Base-by-base conservation (phyloP, 257 asterid genomes). In the Solanum megistacrolobum region DNA sequence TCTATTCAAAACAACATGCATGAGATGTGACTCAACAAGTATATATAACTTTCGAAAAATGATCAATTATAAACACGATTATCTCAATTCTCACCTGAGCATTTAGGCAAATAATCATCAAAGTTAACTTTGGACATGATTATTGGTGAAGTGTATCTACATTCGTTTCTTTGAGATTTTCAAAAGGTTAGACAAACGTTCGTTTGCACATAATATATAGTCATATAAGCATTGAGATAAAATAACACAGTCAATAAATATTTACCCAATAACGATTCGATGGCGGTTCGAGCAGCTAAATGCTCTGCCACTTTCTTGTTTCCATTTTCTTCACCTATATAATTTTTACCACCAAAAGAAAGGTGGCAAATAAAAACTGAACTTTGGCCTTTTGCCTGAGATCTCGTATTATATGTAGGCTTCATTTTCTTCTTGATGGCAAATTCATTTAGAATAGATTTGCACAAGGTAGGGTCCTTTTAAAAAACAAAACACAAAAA, bases 291-390 rank as follows among this genome's bases (percentile, higher is more conserved):
- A 43, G 89, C 91, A 23, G 38, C 89, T 23, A 89, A 55, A 83
- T 88, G 90, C 69, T 88, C 89, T 27, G 90, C 89, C 69, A 83
- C 68, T 91, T 79, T 87, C 89, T 86, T 89, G 86, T 90, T 91
- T 31, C 36, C 43, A 31, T 83, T 88, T 36, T 55, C 88, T 43
- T 86, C 92, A 18, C 90, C 89, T 9, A 36, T 71, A 72, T 76
- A 89, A n/a, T 68, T 87, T 81, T 79, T 65, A 36, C 89, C 90
- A 55, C 88, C 88, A 25, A 88, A 73, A 23, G 23, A 74, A 31
- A 88, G 20, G 25, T 52, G 71, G 66, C 91, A 91, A 58, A 78
- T 23, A 81, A 83, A 91, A 10, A 31, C 75, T 7, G 79, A 87
- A 60, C 65, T 32, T 75, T 86, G 27, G 36, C 69, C 84, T 39